Base-by-base conservation (phyloP, 805 yeast species). In the Sungouiella thailandica region DNA sequence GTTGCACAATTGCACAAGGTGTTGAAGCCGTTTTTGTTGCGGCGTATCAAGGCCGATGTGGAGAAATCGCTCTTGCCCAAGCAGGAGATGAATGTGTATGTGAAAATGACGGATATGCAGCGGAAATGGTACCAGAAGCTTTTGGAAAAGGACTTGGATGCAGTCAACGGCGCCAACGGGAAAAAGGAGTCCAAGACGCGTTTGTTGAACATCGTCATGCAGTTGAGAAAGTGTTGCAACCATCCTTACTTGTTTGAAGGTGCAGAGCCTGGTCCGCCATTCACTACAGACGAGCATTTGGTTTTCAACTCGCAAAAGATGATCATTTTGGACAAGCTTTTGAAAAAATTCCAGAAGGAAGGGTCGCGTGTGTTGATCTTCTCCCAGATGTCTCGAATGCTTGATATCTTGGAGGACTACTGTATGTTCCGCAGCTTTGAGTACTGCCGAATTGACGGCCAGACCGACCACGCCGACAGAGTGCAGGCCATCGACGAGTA, bases 241-340 rank as follows among this genome's bases (percentile, higher is more conserved):
- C 94, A 83, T 60, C 94, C 94, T 10, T 83, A 83, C 52, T 59
- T 83, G 25, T 83, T 83, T 49, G 93, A 83, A 54, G 94, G 94
- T 28, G 93, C 90, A 1, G 94, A 83, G 51, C 93, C 93, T 1
- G 94, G 94, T 9, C 94, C 94, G 13, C 94, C 94, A 15, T 83
- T 67, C 48, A 83, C 93, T 7, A 83, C 90, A 0, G 94, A 83
- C 56, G 93, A 83, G 53, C 94, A 83, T 60, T 66, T 83, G 53
- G 79, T 83, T 22, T 80, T 57, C 56, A 83, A 83, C 53, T 70
- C 88, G 4, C 80, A 78, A 35, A 83, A 83, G 52, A 70, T 83
- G 71, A 69, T 79, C 30, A 80, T 83, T 16, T 62, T 83, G 50
- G 94, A 83, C 53, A 74, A 76, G 50, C 50, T 83, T 39, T 60